Evolutionary conservation across 257 asterid genomes (phyloP).

Genomic region (Sherardia arvensis): DNA sequence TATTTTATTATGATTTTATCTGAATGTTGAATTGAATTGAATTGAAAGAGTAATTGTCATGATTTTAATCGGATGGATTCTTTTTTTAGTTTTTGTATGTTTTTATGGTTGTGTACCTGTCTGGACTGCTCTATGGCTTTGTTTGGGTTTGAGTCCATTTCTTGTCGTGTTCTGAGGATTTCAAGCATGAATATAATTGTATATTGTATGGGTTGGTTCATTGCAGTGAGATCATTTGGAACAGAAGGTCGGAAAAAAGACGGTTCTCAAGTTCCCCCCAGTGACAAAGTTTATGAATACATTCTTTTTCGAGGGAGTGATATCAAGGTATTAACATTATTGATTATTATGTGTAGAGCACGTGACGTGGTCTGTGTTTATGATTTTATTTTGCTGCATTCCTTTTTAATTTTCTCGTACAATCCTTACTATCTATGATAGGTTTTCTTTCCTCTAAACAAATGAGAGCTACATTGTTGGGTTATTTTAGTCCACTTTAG

Average conservation of each 20-base stretch:
- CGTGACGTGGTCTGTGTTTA: background rate
- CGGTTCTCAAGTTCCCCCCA: slow-evolving; percentile 85
- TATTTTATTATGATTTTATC: too few species aligned
- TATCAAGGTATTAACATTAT: slow-evolving; percentile 70
- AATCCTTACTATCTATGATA: background rate
- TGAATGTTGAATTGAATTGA: too few species aligned
- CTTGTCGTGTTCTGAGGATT: background rate
- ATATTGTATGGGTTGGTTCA: background rate
- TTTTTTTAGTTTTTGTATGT: background rate
- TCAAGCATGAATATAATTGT: background rate
- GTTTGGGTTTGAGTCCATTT: too few species aligned
- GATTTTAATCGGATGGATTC: too few species aligned
- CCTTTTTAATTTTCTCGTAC: background rate
- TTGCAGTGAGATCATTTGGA: slow-evolving; percentile 88
- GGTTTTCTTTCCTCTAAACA: background rate
- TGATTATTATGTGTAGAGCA: slow-evolving; percentile 5
- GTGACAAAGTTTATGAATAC: slow-evolving; percentile 83
- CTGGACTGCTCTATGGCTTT: too few species aligned
- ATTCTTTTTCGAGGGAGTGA: slow-evolving; percentile 93
- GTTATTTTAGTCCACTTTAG: background rate
- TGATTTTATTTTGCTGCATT: background rate
- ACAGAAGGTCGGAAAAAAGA: slow-evolving; percentile 94
- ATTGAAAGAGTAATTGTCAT: background rate
- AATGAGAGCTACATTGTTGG: background rate
- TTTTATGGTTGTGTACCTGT: background rate